phyloP scores from a whole-genome alignment of 2,329 filamentous ascomycete genomes.

The Parastagonospora avenae region DNA sequence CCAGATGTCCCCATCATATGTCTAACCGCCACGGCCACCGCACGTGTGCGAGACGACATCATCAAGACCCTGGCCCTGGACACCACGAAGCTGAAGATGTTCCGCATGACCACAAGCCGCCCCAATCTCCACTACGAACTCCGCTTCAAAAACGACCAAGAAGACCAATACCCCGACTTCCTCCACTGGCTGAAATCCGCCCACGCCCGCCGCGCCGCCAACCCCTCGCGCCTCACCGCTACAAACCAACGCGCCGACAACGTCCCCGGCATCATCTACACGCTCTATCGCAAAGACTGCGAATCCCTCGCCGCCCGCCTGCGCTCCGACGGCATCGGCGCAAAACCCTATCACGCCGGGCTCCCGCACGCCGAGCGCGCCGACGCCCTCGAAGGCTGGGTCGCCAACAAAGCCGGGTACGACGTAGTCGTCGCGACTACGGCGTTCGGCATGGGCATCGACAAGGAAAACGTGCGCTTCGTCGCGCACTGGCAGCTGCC shows the following conservation, averaged over 20 bases:
- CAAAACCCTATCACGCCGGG: slow-evolving; percentile 74
- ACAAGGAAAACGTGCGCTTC: slow-evolving; percentile 93
- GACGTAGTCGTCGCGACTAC: slow-evolving; percentile 95
- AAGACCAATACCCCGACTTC: slow-evolving; percentile 76
- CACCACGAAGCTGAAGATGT: slow-evolving; percentile 67
- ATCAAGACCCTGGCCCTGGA: slow-evolving; percentile 75
- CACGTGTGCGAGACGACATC: slow-evolving; percentile 80
- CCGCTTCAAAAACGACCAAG: slow-evolving; percentile 77
- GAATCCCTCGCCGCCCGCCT: slow-evolving; percentile 71
- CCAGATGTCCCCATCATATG: slow-evolving; percentile 90
- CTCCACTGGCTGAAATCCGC: slow-evolving; percentile 76
- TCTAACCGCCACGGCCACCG: slow-evolving; percentile 88
- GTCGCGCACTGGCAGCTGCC: slow-evolving; percentile 94
- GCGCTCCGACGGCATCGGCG: slow-evolving; percentile 71
- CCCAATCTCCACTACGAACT: slow-evolving; percentile 92
- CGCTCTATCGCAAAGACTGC: slow-evolving; percentile 74
- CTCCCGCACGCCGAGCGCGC: slow-evolving; percentile 70
- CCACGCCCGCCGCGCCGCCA: slow-evolving; percentile 68
- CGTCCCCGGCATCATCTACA: slow-evolving; percentile 81
- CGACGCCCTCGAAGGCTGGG: slow-evolving; percentile 73
- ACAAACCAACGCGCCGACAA: slow-evolving; percentile 61
- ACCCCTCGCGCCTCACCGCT: slow-evolving; percentile 61
- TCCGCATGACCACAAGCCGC: slow-evolving; percentile 81
- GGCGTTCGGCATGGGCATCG: slow-evolving; percentile 97
- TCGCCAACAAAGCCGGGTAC: slow-evolving; percentile 74